Evolutionary conservation across 73 alveolate genomes (phyloP).

Genomic region (Paramecium sonneborni): DNA sequence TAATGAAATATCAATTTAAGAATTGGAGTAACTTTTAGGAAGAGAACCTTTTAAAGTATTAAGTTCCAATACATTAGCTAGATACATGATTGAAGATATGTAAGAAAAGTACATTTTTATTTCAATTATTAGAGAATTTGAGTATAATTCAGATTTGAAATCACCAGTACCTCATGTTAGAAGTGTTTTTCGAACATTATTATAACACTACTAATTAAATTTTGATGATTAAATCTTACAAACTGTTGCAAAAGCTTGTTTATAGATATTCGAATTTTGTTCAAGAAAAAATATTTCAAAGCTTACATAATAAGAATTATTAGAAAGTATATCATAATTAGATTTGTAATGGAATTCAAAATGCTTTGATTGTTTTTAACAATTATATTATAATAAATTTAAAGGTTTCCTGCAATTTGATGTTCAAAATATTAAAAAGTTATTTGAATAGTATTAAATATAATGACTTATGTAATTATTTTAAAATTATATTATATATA

Average conservation of each 20-base stretch:
- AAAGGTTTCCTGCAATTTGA: slow-evolving; percentile 12
- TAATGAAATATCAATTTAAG: background rate
- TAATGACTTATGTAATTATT: no score
- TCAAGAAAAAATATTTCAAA: background rate
- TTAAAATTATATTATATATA: no score
- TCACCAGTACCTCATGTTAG: background rate
- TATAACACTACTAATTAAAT: background rate
- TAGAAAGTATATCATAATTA: background rate
- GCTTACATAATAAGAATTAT: background rate
- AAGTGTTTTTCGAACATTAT: background rate
- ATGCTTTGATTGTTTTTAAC: background rate
- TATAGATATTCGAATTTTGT: background rate
- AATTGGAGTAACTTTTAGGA: background rate
- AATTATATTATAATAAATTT: background rate
- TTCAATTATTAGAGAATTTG: background rate
- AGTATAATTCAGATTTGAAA: background rate
- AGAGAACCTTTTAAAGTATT: slow-evolving; percentile 21
- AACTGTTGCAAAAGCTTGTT: background rate
- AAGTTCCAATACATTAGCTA: background rate
- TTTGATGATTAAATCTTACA: background rate
- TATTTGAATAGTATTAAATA: background rate
- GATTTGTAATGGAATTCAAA: slow-evolving; percentile 9
- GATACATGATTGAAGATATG: background rate
- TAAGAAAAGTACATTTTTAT: background rate
- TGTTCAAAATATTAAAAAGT: background rate